Base-by-base conservation (phyloP, 225 moss, liverwort and hornwort genomes). In the Neckera pumila region DNA sequence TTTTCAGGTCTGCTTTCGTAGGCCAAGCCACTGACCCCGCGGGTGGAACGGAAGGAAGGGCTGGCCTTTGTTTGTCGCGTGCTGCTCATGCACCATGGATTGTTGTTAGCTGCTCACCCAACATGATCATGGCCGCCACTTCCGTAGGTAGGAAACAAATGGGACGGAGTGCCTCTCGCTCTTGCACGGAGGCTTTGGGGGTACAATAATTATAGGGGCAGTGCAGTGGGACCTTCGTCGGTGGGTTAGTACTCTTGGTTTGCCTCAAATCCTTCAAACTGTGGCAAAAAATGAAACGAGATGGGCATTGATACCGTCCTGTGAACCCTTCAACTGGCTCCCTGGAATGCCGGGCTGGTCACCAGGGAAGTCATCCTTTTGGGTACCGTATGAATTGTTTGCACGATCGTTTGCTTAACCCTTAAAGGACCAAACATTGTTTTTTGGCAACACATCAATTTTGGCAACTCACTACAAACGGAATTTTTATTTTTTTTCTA, bases 321-420 rank as follows among this genome's bases (percentile, higher is more conserved):
- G 47, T 47, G 47, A 47, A 47, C 9, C 47, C 47, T 47, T 47
- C 47, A 47, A 72, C 10, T n/a, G n/a, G n/a, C n/a, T n/a, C n/a
- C 10, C 10, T 57, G 7, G 57, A 57, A 57, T 22, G 22, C 4
- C 2, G 27, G 60, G 12, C 6, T 60, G 12, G 59, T 12, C 60
- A 27, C 6, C 0, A 1, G 1, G 11, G 19, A 36, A 65, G 28
- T 74, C 74, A 74, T 18, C 30, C 11, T 74, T 74, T 47, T 0
- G 0, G 7, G 20, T 19, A 10, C 2, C 0, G 0, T 56, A 20
- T 20, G 56, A 56, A 56, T 56, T 3, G 20, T n/a, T n/a, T n/a
- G n/a, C n/a, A n/a, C n/a, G n/a, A n/a, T n/a, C n/a, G n/a, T 20
- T 56, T 20, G 56, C 20, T 56, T 20, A 20, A 59, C 45, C 45